Evolutionary conservation across 78 protist species (phyloP).

Genomic region (Dictyostelium capitatum): DNA sequence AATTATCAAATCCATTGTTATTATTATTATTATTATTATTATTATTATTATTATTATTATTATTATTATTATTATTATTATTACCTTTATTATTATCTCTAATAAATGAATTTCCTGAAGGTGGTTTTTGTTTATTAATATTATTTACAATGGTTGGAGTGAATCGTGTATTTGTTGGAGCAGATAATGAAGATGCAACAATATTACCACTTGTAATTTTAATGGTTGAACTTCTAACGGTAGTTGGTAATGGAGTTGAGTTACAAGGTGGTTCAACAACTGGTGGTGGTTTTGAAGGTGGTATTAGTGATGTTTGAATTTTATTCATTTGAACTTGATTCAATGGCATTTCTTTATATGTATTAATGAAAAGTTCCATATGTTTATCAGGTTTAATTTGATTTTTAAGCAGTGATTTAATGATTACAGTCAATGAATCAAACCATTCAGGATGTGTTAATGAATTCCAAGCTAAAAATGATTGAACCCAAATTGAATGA

Average conservation of each 20-base stretch:
- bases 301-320: not conserved
- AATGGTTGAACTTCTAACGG: not conserved
- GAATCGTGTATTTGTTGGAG: not conserved
- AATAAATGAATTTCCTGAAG: not conserved
- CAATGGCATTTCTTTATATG: not conserved
- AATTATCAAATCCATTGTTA: not conserved
- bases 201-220: not conserved
- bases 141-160: not conserved
- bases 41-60: not conserved
- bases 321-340: not conserved
- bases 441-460: constrained; percentile 4
- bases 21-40: not conserved
- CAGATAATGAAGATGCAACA: not conserved
- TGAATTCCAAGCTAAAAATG: constrained; percentile 12
- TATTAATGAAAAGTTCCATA: not conserved
- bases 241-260: not conserved
- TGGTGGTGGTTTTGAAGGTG: not conserved
- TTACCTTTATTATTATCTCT: not conserved
- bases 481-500: constrained; percentile 21
- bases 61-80: not conserved
- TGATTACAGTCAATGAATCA: not conserved
- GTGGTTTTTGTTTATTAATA: not conserved
- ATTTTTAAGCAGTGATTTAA: not conserved
- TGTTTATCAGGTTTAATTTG: not conserved
- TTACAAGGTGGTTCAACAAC: not conserved